Base-by-base conservation (phyloP, 2,329 filamentous ascomycete species). In the Stemphylium lycopersici region DNA sequence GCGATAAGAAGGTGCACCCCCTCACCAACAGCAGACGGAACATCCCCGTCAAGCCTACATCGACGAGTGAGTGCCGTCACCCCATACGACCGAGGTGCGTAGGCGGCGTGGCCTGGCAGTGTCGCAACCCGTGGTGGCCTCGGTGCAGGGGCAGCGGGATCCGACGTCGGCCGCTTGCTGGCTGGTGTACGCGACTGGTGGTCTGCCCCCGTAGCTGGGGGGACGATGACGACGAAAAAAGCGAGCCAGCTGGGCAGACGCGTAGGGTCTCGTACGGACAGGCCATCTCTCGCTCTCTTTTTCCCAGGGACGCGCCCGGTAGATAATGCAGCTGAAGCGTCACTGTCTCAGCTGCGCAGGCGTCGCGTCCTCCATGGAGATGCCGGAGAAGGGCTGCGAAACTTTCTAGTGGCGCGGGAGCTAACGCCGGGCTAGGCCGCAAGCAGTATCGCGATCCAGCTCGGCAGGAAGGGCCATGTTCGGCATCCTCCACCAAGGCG, bases 311-410 rank as follows among this genome's bases (percentile, higher is more conserved):
- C 38, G 15, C 10, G 48, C 18, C 26, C 39, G 16, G 6, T 45
- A 45, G 48, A 51, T 51, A 51, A 51, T 34, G 6, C 15, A 7
- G 18, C 3, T 22, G 4, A n/a, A 13, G 22, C 24, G 15, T 40
- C n/a, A 24, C 6, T 20, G 20, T 24, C 22, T 24, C 22, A 24
- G 22, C 3, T 24, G 22, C 5, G 6, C 6, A 24, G 13, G 52
- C 49, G 42, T 29, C n/a, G 34, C 26, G n/a, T 37, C 18, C 42
- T 42, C 60, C 55, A 61, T 68, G 70, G 69, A 73, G 69, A 73
- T 58, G 60, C 70, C 70, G 70, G 70, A 73, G 70, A 73, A 62
- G 66, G 61, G 41, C 34, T 37, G 50, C 33, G 52, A 48, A 60
- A 40, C 33, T 10, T 29, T 42, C 33, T 13, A 46, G 62, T 58